Evolutionary conservation across 2,329 filamentous ascomycete genomes (phyloP), one percentile per base, ranked within the genome.

Genomic region (Raffaelea arxii): DNA sequence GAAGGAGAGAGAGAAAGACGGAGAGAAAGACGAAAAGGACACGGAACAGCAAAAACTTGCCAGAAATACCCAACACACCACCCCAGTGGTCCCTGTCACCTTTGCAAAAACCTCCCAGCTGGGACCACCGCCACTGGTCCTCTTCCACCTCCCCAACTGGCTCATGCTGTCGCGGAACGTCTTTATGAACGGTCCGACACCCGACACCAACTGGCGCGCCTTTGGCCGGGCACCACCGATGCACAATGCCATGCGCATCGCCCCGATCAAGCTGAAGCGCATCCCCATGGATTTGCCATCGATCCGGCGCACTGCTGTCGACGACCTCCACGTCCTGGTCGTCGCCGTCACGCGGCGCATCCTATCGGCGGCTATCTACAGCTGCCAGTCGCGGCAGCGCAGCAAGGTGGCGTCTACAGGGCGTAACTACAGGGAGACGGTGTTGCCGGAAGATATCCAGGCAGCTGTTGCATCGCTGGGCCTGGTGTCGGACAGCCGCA

Each of bases 251-350:
- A 80, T 85, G 0, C 72, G 94, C n/a, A 72, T 77, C 5, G 86
- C 92, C 54, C 82, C 95, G 39, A 74, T 89, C 56, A 75, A 76
- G 9, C 62, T 95, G 2, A 69, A 75, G 0, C 60, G 84, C 1
- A 84, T 22, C 76, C 45, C 54, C 92, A 14, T 90, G 85, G 0
- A 78, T 77, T 49, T 74, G 85, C 88, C 88, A 0, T 78, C 83
- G 0, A 78, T 95, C 23, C 80, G 84, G 54, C 76, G 80, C 4
- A 90, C 86, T 2, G 80, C 84, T 0, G 72, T 94, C 19, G 72
- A 77, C 9, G 86, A 92, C 54, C 83, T 94, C 36, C 74, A 89
- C 56, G 75, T 77, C 11, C 63, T 94, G 3, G 69, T 75, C 0
- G 60, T 86, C 2, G 85, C 75, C 46, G 54, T 92, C 16, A 90